Base-by-base conservation (phyloP, 257 asterid species). In the Solanum habrochaites region DNA sequence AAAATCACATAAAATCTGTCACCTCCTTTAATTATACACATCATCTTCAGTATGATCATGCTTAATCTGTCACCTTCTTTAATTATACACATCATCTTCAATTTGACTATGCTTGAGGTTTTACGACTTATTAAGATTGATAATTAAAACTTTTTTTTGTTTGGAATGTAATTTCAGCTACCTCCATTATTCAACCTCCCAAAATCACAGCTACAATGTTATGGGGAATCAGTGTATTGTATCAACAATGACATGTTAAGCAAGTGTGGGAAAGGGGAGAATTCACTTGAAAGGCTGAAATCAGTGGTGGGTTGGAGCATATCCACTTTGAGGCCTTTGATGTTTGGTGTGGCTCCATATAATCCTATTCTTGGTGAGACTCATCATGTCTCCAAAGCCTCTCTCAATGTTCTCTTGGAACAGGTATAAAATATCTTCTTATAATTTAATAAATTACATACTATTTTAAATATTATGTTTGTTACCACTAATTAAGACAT, bases 281-380 rank as follows among this genome's bases (percentile, higher is more conserved):
- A 85, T 3, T 13, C 94, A 12, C 81, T 92, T 6, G 90, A 90
- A 1, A 91, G 99, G 45, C 89, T 95, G 52, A 11, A 86, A 4
- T 88, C 92, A 3, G 96, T 95, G 16, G 97, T 95, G 4, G 98
- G 91, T 6, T 97, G 98, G 99, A 97, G 92, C 91, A 88, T 95
- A 80, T 97, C 98, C 32, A 94, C 95, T 3, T 4, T 89, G 20
- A 93, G 99, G 1, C 98, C 98, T 0, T 86, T 94, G 83, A 40
- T 86, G 56, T 95, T 97, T n/a, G 99, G 98, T 5, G 86, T 94
- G 83, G 98, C 97, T 37, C 99, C 99, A 4, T 97, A 92, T 86
- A 97, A 97, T 91, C 97, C 99, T 20, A 82, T 95, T 31, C 98
- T 97, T 43, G 99, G 99, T 47, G 99, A 97, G 87, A 95, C 98